phyloP scores from a whole-genome alignment of 805 yeast genomes.

The Kazachstania kunashirensis region DNA sequence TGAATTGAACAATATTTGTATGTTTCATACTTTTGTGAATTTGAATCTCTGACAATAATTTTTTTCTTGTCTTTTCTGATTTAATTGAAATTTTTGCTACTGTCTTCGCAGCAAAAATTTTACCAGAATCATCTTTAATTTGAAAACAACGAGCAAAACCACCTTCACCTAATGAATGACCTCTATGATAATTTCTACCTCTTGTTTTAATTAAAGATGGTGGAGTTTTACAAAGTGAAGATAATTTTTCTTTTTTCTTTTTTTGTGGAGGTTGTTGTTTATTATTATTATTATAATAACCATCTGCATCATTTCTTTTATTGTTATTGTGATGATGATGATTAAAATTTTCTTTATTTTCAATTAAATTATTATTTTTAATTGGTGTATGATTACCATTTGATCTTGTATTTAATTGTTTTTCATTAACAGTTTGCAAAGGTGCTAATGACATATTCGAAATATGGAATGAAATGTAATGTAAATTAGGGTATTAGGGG shows the following conservation, averaged over 20 bases:
- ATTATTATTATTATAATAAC: constrained; percentile 6
- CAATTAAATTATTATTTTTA: constrained; percentile 10
- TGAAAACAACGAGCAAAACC: constrained; percentile 99
- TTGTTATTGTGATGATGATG: constrained; percentile 4
- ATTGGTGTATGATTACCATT: constrained; percentile 24
- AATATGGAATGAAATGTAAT: no score
- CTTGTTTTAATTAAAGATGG: constrained; percentile 86
- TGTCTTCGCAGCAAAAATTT: constrained; percentile 89
- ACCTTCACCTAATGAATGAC: constrained; percentile 89
- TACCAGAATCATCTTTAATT: constrained; percentile 82
- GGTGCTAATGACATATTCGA: constrained; percentile 28
- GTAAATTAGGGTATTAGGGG: no score
- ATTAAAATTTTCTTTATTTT: constrained; percentile 13
- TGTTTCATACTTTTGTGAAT: constrained; percentile 87
- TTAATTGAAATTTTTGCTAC: constrained; percentile 93
- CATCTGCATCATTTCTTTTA: constrained; percentile 12
- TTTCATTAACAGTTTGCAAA: constrained; percentile 28
- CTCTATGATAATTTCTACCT: constrained; percentile 87
- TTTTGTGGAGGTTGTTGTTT: constrained; percentile 29
- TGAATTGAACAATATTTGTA: constrained; percentile 80
- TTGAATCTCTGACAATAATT: constrained; percentile 85
- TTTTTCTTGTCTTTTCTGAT: constrained; percentile 75
- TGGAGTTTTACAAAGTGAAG: constrained; percentile 91
- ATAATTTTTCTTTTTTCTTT: constrained; percentile 80
- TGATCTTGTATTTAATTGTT: constrained; percentile 27